Evolutionary conservation across 2,329 filamentous ascomycete species (phyloP).

Genomic region (Claviceps cyperi): DNA sequence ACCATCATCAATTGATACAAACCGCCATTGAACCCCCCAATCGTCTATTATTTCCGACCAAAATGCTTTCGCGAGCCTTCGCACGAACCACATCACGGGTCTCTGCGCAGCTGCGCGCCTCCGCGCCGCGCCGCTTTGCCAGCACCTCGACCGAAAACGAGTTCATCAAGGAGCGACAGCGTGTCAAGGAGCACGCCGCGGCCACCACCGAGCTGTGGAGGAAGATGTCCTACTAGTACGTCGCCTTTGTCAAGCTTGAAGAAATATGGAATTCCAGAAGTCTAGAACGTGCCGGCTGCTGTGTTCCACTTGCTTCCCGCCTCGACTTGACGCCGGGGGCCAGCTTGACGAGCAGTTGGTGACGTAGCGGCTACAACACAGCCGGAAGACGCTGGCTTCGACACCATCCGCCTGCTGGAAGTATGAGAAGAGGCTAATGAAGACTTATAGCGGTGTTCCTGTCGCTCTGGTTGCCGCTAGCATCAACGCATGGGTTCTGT

Average conservation of each 20-base stretch:
- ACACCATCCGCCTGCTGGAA: not conserved
- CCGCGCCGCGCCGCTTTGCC: constrained; percentile 57
- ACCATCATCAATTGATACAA: constrained; percentile 11
- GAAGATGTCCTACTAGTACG: constrained; percentile 93
- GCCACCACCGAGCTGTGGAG: constrained; percentile 82
- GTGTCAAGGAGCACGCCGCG: constrained; percentile 80
- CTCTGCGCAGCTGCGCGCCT: constrained; percentile 41
- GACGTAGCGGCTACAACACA: not conserved
- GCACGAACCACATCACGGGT: constrained; percentile 50
- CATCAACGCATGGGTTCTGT: constrained; percentile 80
- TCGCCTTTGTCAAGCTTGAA: constrained; percentile 9
- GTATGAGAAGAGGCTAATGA: constrained; percentile 1
- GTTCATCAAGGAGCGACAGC: constrained; percentile 84
- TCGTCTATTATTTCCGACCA: not conserved
- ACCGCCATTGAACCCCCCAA: not conserved
- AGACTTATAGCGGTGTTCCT: constrained; percentile 48
- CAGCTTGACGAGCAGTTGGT: not conserved
- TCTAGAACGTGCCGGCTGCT: not conserved
- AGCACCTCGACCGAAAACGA: constrained; percentile 68
- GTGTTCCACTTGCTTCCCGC: not conserved
- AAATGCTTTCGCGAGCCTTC: constrained; percentile 53
- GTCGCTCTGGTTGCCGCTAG: constrained; percentile 57
- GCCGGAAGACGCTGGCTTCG: not conserved
- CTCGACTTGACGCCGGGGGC: not conserved
- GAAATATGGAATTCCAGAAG: not conserved